phyloP scores from a whole-genome alignment of 2,329 filamentous ascomycete species.

The Fusarium miscanthi region DNA sequence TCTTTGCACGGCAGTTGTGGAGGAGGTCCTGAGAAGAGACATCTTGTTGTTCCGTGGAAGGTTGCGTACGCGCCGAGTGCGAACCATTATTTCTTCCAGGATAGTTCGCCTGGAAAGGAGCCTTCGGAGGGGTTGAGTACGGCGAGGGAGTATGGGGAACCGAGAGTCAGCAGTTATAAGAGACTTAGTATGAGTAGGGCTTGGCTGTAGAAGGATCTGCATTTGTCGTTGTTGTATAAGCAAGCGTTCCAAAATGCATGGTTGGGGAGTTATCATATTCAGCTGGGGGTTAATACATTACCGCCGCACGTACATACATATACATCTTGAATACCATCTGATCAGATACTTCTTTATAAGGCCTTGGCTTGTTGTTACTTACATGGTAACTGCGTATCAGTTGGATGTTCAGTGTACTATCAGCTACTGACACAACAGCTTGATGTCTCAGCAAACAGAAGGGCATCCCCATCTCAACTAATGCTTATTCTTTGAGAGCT shows the following conservation, averaged over 20 bases:
- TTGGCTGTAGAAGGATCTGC: slow-evolving; percentile 39
- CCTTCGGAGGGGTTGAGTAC: slow-evolving; percentile 51
- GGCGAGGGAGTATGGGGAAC: slow-evolving; percentile 28
- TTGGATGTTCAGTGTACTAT: background rate
- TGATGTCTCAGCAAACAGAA: fast-evolving
- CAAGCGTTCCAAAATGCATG: background rate
- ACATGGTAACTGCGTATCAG: fast-evolving
- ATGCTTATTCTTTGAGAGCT: background rate
- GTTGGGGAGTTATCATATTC: slow-evolving; percentile 4
- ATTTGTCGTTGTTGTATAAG: background rate
- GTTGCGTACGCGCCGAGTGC: slow-evolving; percentile 52
- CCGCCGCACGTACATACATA: background rate
- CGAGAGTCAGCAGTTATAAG: slow-evolving; percentile 42
- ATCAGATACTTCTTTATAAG: background rate
- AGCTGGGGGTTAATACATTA: background rate
- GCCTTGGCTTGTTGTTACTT: fast-evolving
- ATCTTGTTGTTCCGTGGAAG: slow-evolving; percentile 56
- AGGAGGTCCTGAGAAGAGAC: slow-evolving; percentile 49
- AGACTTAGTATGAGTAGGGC: slow-evolving; percentile 43
- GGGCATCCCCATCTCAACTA: background rate
- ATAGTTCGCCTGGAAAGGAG: slow-evolving; percentile 49
- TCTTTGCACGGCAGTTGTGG: slow-evolving; percentile 54
- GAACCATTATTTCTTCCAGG: slow-evolving; percentile 59
- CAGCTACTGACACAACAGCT: background rate
- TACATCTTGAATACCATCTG: fast-evolving